Evolutionary conservation across 106 monocot genomes (phyloP), one percentile per base, ranked within the genome.

Genomic region (Agapanthus africanus): DNA sequence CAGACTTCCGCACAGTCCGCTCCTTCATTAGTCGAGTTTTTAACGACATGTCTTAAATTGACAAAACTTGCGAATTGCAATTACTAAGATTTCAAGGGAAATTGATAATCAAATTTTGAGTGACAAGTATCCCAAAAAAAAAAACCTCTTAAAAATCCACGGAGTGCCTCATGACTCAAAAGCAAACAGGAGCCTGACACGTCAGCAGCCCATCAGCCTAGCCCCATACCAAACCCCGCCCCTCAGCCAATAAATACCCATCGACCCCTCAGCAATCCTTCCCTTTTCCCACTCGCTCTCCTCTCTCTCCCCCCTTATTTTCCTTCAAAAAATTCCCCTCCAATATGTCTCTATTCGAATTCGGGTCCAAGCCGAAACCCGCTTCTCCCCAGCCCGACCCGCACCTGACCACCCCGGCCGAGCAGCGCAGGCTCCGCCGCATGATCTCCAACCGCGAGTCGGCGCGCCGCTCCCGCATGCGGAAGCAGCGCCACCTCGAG

Each of bases 401-500:
- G 11, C 44, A 25, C 46, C 25, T 0, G 23, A 25, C 16, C 0
- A 33, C 46, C 15, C n/a, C n/a, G n/a, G 40, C 14, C 47, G 73
- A 79, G 6, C 61, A 73, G 33, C 73, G 79, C 21, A 56, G 63
- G 39, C 16, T 67, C 40, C 61, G 73, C 4, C 67, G 79, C 7
- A 79, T 33, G 73, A 64, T 79, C 19, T 79, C 79, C 25, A 79
- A 79, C 61, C 73, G 79, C 50, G 69, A 69, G 40, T 79, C 79
- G 0, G 79, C 79, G 0, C 68, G 79, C 6, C 73, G 79, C 11
- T 79, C 79, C 60, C 73, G 79, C 52, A 79, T 79, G 79, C 67
- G 79, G 34, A 79, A 79, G 63, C 79, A 73, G 49, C 67, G 63
- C 16, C 68, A 73, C 33, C 69, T 79, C 15, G 79, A 79, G 69